Evolutionary conservation across 2,329 filamentous ascomycete genomes (phyloP).

Genomic region (Hypomyces rosellus): DNA sequence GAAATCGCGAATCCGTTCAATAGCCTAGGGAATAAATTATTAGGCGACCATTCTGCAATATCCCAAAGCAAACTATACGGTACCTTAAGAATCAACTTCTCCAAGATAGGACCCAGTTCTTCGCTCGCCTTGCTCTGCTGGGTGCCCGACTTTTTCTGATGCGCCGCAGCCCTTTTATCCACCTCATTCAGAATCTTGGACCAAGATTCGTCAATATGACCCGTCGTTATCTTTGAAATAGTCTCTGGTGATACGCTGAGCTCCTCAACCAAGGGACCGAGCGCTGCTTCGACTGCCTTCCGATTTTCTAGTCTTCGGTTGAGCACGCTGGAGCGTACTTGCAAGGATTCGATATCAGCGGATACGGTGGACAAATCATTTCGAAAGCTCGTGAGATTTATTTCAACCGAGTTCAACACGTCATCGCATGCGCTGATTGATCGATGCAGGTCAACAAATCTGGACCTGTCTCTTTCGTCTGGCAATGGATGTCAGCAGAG

Average conservation of each 20-base stretch:
- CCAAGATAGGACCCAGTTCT: constrained; percentile 78
- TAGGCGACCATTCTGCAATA: not conserved
- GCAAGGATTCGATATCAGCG: constrained; percentile 88
- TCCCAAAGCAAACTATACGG: not conserved
- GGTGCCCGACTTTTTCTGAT: constrained; percentile 62
- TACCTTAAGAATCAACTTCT: constrained; percentile 77
- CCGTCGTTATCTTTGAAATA: constrained; percentile 80
- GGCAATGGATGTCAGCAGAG: not conserved
- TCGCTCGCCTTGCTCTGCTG: constrained; percentile 67
- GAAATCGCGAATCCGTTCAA: constrained; percentile 90
- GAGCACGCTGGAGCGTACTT: constrained; percentile 75
- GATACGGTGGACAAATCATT: constrained; percentile 89
- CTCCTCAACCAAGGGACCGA: constrained; percentile 86
- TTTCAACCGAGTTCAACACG: constrained; percentile 86
- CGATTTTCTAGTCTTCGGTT: constrained; percentile 84
- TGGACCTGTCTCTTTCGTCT: constrained; percentile 76
- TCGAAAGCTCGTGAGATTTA: constrained; percentile 86
- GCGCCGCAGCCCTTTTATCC: constrained; percentile 66
- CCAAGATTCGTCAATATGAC: constrained; percentile 85
- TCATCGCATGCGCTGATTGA: constrained; percentile 90
- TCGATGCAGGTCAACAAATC: constrained; percentile 83
- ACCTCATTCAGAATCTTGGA: constrained; percentile 75
- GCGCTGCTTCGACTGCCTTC: constrained; percentile 77
- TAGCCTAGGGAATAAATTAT: constrained; percentile 46
- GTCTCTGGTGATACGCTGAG: constrained; percentile 79